Percentiles rank a stretch among this genome's conserved stretches.
phyloP scores from a whole-genome alignment of 2,329 filamentous ascomycete genomes.

The Fusarium sp. region DNA sequence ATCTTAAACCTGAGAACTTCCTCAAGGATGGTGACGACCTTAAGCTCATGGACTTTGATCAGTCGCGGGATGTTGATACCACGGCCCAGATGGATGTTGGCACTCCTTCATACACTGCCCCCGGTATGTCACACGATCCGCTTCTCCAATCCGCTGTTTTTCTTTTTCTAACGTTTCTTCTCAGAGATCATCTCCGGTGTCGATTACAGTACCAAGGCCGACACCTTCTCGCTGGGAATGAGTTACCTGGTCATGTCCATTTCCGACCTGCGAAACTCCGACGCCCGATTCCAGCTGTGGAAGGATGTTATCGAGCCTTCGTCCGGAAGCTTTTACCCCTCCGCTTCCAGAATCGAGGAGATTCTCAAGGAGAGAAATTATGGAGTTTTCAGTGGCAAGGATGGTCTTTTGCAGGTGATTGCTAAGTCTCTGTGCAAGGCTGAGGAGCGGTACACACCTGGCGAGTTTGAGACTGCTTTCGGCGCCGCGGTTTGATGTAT shows the following conservation, averaged over 20 bases:
- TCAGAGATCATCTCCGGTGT: constrained; percentile 13
- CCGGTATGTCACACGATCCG: not conserved
- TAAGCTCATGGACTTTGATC: constrained; percentile 33
- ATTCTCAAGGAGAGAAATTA: not conserved
- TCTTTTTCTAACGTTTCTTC: not conserved
- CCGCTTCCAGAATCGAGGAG: not conserved
- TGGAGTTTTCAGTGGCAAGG: constrained; percentile 11
- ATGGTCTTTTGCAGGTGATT: constrained; percentile 18
- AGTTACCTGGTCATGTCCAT: constrained; percentile 20
- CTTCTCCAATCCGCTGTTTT: accelerated
- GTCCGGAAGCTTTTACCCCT: not conserved
- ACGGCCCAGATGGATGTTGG: constrained; percentile 16
- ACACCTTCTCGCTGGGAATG: constrained; percentile 17
- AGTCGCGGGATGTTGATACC: not conserved
- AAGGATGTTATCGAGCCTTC: constrained; percentile 21
- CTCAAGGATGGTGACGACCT: constrained; percentile 23
- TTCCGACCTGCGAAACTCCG: not conserved
- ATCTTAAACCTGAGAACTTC: constrained; percentile 31
- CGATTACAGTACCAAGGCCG: constrained; percentile 14
- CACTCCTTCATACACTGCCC: constrained; percentile 18
- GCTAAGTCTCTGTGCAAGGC: constrained; percentile 21
- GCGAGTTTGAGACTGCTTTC: constrained; percentile 8
- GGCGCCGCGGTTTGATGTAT: not conserved
- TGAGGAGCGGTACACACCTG: constrained; percentile 12
- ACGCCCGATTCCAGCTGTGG: constrained; percentile 18